These are phyloP conservation scores for Aspergillus sclerotialis DNA, from an alignment of 2,329 filamentous ascomycete genomes.

Conservation along the genomic window DNA sequence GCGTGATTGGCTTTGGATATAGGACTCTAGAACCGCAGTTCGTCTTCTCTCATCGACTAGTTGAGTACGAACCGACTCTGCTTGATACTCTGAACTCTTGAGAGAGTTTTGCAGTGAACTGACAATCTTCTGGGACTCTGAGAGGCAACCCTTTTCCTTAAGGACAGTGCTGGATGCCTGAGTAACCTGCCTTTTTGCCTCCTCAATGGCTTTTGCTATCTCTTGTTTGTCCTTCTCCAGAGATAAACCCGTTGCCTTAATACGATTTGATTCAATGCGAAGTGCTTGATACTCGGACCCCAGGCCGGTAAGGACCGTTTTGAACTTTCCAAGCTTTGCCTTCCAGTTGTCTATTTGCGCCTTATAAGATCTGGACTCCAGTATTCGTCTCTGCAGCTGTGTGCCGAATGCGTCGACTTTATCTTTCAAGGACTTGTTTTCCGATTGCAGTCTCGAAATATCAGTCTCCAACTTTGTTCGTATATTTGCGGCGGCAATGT, in stretches of 20 bases:
- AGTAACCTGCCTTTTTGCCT: conserved; percentile 15
- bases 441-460: conserved; percentile 16
- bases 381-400: conserved; percentile 13
- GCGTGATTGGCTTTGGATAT: conserved; percentile 21
- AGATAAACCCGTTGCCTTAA: conserved; percentile 17
- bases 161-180: conserved; percentile 9
- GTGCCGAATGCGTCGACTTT: conserved; percentile 13
- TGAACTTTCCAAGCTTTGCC: conserved; percentile 24
- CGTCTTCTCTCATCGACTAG: conserved; percentile 24
- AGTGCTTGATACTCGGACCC: conserved; percentile 27
- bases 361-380: conserved; percentile 13
- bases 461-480: conserved; percentile 20
- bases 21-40: conserved; percentile 21
- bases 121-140: conserved; percentile 12
- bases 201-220: conserved; percentile 16
- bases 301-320: conserved; percentile 24
- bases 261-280: conserved; percentile 19
- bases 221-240: conserved; percentile 20
- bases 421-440: conserved; percentile 21
- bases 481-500: conserved; percentile 13
- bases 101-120: conserved; percentile 19
- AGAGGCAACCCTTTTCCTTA: conserved; percentile 13
- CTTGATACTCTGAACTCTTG: conserved; percentile 14
- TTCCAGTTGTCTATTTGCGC: conserved; percentile 28
- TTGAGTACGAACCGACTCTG: conserved; percentile 9